Conservation (phyloP, 345 rosid genomes). For the Eucalyptus victrix region DNA sequence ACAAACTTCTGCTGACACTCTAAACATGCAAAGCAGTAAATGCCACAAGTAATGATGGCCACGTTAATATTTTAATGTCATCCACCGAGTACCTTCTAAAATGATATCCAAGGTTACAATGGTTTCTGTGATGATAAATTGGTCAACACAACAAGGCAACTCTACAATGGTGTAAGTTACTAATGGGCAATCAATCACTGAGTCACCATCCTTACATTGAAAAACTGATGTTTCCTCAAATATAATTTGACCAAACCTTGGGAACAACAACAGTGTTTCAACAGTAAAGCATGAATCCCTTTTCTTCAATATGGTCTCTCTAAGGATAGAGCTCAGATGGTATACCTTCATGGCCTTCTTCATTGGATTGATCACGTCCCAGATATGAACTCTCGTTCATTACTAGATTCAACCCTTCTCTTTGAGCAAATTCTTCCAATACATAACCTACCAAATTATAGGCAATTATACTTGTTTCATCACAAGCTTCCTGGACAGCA, state of each 20-base stretch:
- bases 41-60: not conserved
- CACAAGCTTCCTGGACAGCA: constrained; percentile 64
- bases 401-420: constrained; percentile 25
- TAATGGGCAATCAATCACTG: not conserved
- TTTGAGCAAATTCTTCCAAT: constrained; percentile 33
- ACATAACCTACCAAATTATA: constrained; percentile 52
- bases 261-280: not conserved
- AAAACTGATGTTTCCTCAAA: not conserved
- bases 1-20: not conserved
- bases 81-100: not conserved
- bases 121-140: not conserved
- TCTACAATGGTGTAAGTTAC: not conserved
- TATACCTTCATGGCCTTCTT: constrained; percentile 34
- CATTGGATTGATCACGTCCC: constrained; percentile 15
- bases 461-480: constrained; percentile 56
- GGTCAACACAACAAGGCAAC: not conserved
- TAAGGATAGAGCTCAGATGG: not conserved
- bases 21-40: not conserved
- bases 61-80: not conserved
- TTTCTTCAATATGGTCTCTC: not conserved
- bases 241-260: not conserved
- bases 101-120: not conserved
- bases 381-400: constrained; percentile 26
- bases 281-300: not conserved
- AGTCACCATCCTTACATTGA: not conserved